Percentiles rank a stretch among this genome's conserved stretches.
These are phyloP conservation scores for Trebouxia sp. DNA, from an alignment of 139 green algal genomes.

Conservation along the genomic window DNA sequence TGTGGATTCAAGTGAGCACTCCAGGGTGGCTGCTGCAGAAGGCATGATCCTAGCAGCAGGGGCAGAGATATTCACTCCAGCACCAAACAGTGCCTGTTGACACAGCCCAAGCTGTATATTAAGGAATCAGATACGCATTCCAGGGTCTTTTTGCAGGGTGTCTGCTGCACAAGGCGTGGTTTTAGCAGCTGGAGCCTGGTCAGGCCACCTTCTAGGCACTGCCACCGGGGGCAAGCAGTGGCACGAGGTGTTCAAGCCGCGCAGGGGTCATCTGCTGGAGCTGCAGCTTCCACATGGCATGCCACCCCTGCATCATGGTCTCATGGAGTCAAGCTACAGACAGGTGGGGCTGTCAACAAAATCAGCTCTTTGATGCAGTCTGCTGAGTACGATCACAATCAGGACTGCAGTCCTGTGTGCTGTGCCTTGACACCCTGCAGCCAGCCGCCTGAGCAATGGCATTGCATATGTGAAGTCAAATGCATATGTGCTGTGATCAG, in stretches of 20 bases:
- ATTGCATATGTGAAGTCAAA: not conserved
- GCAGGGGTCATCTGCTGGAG: slow-evolving; percentile 68
- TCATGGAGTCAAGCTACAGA: slow-evolving; percentile 82
- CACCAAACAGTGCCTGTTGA: not conserved
- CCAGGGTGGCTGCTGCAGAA: no score
- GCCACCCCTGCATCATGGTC: slow-evolving; percentile 49
- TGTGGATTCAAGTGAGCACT: no score
- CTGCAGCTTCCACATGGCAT: slow-evolving; percentile 51
- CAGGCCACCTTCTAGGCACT: slow-evolving; percentile 34
- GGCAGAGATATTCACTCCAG: not conserved
- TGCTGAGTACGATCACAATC: not conserved
- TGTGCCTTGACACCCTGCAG: not conserved
- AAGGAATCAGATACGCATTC: not conserved
- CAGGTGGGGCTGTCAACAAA: slow-evolving; percentile 27
- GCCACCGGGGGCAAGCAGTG: slow-evolving; percentile 39
- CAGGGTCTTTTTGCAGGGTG: slow-evolving; percentile 42
- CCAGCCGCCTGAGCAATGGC: not conserved
- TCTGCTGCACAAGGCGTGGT: slow-evolving; percentile 47
- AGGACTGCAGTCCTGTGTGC: not conserved
- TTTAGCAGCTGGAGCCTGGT: slow-evolving; percentile 74
- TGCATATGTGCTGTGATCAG: not conserved
- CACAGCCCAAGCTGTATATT: not conserved
- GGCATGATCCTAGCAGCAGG: not conserved
- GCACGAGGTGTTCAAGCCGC: slow-evolving; percentile 54
- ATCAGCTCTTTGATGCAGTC: not conserved